Percentiles rank a stretch among this genome's conserved stretches.
These are phyloP conservation scores for Puccinia horiana DNA, from an alignment of 1,284 basidiomycete genomes.

Conservation along the genomic window DNA sequence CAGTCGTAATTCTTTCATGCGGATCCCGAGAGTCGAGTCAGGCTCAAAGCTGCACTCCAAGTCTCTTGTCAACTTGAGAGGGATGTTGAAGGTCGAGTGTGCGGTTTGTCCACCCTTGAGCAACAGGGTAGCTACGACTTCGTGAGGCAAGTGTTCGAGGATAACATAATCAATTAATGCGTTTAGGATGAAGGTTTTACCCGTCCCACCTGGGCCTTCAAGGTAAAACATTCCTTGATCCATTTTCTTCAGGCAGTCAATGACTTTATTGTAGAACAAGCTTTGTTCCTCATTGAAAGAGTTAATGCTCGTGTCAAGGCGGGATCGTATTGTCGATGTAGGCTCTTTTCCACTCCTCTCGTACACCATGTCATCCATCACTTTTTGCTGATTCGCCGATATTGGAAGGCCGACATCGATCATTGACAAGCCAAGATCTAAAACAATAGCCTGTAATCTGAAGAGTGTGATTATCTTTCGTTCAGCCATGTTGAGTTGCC, in stretches of 20 bases:
- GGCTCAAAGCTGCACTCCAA: background rate
- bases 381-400: no score
- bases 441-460: no score
- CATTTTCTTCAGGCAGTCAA: no score
- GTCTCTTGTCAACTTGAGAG: background rate
- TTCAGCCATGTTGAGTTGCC: background rate
- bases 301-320: no score
- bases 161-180: background rate
- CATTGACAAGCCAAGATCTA: no score
- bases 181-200: background rate
- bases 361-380: no score
- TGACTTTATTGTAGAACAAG: background rate
- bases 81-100: slow-evolving; percentile 13
- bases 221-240: background rate
- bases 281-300: background rate
- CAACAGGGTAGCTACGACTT: slow-evolving; percentile 3
- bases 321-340: no score
- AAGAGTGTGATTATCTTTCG: background rate
- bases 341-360: no score
- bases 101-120: background rate
- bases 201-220: background rate
- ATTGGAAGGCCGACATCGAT: no score
- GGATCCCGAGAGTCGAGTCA: background rate
- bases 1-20: background rate
- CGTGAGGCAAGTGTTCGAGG: background rate